Base-by-base conservation (phyloP, 2,329 filamentous ascomycete species). In the Pseudohalonectria lignicola region DNA sequence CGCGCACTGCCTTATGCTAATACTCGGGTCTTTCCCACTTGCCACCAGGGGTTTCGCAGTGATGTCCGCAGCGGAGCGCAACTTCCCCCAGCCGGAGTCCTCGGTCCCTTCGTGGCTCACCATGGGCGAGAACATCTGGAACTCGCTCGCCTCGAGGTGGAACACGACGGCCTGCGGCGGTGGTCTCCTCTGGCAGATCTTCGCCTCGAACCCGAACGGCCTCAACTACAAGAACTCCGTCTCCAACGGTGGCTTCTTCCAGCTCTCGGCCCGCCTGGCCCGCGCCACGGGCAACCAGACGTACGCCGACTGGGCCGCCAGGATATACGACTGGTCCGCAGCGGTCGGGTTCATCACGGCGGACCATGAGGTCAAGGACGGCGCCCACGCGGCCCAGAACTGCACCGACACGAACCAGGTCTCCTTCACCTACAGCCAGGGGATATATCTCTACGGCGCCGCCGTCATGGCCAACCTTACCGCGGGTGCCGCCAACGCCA, bases 161-260 rank as follows among this genome's bases (percentile, higher is more conserved):
- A 78, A 88, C 53, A 67, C 62, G 1, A 61, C 65, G 0, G 59
- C 63, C 29, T 93, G 86, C 50, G 68, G 66, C 19, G 86, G 86
- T 43, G 86, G 86, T 4, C 61, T 92, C 34, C 68, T 76, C 40
- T 90, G 84, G 84, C 86, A 94, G 62, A 86, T 94, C 47, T 88
- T 80, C 55, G 62, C 71, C 1, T 74, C 72, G 49, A 90, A 93
- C 53, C 63, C 64, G 34, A 77, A 77, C 44, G 86, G 86, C 12
- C 79, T 87, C 54, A 70, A 76, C 51, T 92, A 93, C 71, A 92
- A 88, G 60, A 90, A 90, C 62, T 71, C 78, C 13, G 75, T 88
- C 48, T 79, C 79, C 43, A 92, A 92, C 55, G 85, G 83, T 31
- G 79, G 78, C n/a, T 76, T 92, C 53, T 88, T 93, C 57, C 81